A percentile compares a stretch with the other conserved stretches of the same genome.
Evolutionary conservation across 2,329 filamentous ascomycete genomes (phyloP).

Genomic region (Elsinoe batatas): DNA sequence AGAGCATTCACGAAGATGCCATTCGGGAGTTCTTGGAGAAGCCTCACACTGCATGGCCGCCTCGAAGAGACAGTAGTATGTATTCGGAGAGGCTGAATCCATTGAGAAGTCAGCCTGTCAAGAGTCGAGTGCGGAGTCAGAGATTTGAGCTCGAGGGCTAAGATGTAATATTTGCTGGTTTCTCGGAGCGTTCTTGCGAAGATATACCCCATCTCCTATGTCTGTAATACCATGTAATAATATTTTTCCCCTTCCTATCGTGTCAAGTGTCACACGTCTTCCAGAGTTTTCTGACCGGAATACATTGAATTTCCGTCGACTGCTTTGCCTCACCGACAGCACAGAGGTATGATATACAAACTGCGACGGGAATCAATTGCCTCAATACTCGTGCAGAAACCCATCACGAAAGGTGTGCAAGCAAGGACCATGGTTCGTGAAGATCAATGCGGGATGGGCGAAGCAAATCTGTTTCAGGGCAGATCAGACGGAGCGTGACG

Average conservation of each 20-base stretch:
- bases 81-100: slow-evolving; percentile 3
- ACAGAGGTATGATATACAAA: background rate
- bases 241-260: background rate
- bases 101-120: slow-evolving; percentile 1
- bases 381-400: background rate
- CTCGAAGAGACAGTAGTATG: slow-evolving; percentile 3
- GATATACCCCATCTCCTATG: slow-evolving; percentile 4
- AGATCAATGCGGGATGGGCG: slow-evolving; percentile 8
- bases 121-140: background rate
- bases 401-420: background rate
- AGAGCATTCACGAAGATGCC: slow-evolving; percentile 8
- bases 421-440: slow-evolving; percentile 9
- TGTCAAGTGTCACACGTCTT: background rate
- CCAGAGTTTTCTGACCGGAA: background rate
- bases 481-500: background rate
- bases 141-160: slow-evolving; percentile 3
- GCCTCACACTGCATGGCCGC: background rate
- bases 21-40: slow-evolving; percentile 10
- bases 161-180: background rate
- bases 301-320: background rate
- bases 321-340: background rate
- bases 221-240: background rate
- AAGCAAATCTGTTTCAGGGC: slow-evolving; percentile 7
- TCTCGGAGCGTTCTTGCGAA: slow-evolving; percentile 2
- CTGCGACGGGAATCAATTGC: background rate